Base-by-base conservation (phyloP, 2,329 filamentous ascomycete genomes). In the Daldinia sp. region DNA sequence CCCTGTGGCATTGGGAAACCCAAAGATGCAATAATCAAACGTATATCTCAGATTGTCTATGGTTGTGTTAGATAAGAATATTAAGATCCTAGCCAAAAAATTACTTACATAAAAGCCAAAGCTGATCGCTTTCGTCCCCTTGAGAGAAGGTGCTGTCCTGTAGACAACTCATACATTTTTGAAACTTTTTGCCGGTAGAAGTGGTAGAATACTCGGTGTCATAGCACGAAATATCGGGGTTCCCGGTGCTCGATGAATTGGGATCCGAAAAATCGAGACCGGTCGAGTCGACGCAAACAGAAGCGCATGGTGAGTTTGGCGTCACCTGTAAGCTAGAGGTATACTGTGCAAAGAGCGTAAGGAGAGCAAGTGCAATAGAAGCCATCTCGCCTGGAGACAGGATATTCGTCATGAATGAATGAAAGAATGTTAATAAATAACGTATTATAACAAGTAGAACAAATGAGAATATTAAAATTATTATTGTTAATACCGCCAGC, bases 101-200 rank as follows among this genome's bases (percentile, higher is more conserved):
- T n/a, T 17, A 75, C 83, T 75, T 78, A 86, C 84, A 85, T 41
- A 86, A 68, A 63, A 86, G 86, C 84, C 83, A 86, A 48, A 78
- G 76, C 63, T 84, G 82, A 64, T 87, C 84, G 56, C 74, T 85
- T 73, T 86, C 83, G 5, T 61, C 58, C 1, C 79, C 82, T 32
- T 81, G 75, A 2, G 76, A 71, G 62, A 80, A 85, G 8, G 76
- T 77, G 73, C 84, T 86, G 25, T 78, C 79, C 69, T 86, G 81
- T 25, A 87, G 75, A 69, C 84, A 87, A 34, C 73, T 79, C 72
- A 86, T 76, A 69, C 84, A 87, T 11, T 73, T 74, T 68, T 81
- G 74, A 71, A 83, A 83, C 68, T 81, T 83, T 52, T 76, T 75
- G 1, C 83, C 84, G 2, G 71, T 51, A 0, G 75, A 25, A 1